Base-by-base conservation (phyloP, 1,139 yeast genomes). In the Yamadazyma spencermartinsiae region DNA sequence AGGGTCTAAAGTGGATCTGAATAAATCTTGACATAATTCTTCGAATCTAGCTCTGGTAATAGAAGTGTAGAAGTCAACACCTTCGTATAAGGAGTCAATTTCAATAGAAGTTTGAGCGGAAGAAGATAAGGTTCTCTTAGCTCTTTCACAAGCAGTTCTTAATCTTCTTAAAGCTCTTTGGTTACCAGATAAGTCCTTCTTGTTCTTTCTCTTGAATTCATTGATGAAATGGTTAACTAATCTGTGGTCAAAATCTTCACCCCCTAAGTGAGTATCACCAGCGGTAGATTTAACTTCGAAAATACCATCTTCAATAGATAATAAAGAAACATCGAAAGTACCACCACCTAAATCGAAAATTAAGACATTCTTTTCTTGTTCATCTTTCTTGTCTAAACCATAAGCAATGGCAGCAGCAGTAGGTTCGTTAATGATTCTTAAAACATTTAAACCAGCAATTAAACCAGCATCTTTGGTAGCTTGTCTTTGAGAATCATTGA, bases 1-100 rank as follows among this genome's bases (percentile, higher is more conserved):
- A 61, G 98, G 98, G 60, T 86, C 95, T 67, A 90, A 75, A 60
- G 98, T 90, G 52, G 95, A 84, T 75, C 92, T 87, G 92, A 90
- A 90, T 66, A 90, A 77, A 70, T 90, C 92, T 90, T 86, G 67
- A 90, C 82, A 73, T 41, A 50, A 50, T 49, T 90, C 98, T 81
- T 90, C 98, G 76, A 90, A 90, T 81, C 97, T 87, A 59, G 98
- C 98, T 82, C 98, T 89, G 73, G 98, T 89, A 69, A 92, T 83
- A 68, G 92, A 85, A 54, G 96, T 85, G 74, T 88, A 86, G 81
- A 90, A 90, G 73, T 90, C 98, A 66, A 86, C 83, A 79, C 98
- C 98, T 62, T 89, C 97, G 72, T 75, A 88, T 62, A 90, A 79
- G 45, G 98, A 90, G 79, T 90, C 98, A 64, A 90, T 90, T 78